Conservation (phyloP, 352 stramenopile genomes). For the Pythium periplocum region DNA sequence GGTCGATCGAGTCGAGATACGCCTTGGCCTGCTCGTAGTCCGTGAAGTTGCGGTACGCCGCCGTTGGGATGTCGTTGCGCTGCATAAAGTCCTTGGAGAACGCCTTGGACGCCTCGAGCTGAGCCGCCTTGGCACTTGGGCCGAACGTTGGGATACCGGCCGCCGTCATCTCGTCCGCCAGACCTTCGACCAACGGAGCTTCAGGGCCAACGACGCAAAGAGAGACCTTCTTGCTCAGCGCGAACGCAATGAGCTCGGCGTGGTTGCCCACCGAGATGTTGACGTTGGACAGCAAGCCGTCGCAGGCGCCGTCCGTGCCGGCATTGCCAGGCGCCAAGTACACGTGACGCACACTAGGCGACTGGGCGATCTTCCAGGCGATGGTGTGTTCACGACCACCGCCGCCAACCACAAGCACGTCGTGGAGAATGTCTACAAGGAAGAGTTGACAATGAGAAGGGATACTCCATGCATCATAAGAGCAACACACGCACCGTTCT, state of each 20-base stretch:
- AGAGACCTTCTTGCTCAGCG: constrained; percentile 85
- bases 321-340: constrained; percentile 91
- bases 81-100: constrained; percentile 99
- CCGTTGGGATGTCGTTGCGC: constrained; percentile 96
- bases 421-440: constrained; percentile 45
- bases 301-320: constrained; percentile 53
- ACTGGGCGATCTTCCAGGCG: constrained; percentile 90
- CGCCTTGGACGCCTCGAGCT: constrained; percentile 98
- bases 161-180: constrained; percentile 92
- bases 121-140: constrained; percentile 91
- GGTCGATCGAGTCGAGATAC: constrained; percentile 92
- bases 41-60: constrained; percentile 96
- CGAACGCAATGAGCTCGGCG: constrained; percentile 74
- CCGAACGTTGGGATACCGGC: constrained; percentile 95
- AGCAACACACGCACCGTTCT: constrained; percentile 24
- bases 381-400: constrained; percentile 95
- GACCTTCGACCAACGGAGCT: constrained; percentile 93
- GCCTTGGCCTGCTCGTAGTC: constrained; percentile 84
- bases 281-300: constrained; percentile 72
- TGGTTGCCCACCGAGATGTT: constrained; percentile 53
- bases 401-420: constrained; percentile 90
- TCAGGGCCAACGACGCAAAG: constrained; percentile 98
- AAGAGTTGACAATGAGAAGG: neutral
- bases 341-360: constrained; percentile 60
- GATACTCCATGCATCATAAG: no score